phyloP scores from a whole-genome alignment of 192 early-diverging fungal species.

The Kappamyces sp. region DNA sequence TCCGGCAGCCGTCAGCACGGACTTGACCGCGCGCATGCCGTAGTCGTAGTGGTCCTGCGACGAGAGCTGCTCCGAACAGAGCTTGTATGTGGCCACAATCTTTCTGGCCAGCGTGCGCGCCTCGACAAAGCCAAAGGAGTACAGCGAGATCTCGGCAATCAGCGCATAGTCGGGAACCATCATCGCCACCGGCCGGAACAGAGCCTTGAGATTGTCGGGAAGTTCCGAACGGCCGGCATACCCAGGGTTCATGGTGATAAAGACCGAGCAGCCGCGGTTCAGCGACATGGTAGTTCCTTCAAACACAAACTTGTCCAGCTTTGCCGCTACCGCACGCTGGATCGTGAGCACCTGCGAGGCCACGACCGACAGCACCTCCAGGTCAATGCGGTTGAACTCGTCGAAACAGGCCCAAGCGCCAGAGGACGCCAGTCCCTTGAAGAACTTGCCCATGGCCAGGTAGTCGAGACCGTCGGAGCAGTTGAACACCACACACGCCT shows the following conservation, averaged over 20 bases:
- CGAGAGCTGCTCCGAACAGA: constrained; percentile 59
- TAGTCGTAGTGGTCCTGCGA: constrained; percentile 63
- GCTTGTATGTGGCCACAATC: constrained; percentile 57
- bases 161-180: constrained; percentile 61
- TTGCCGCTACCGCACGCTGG: constrained; percentile 49
- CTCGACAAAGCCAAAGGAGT: constrained; percentile 57
- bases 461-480: constrained; percentile 63
- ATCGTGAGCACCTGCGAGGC: constrained; percentile 59
- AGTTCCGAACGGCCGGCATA: constrained; percentile 56
- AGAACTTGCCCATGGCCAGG: constrained; percentile 63
- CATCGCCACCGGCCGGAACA: constrained; percentile 62
- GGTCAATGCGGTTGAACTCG: constrained; percentile 60
- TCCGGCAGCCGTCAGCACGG: constrained; percentile 57
- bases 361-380: constrained; percentile 58
- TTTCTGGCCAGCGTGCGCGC: constrained; percentile 51
- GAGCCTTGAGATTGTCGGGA: constrained; percentile 57
- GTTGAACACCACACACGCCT: constrained; percentile 58
- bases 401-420: constrained; percentile 63
- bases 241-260: constrained; percentile 63
- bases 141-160: constrained; percentile 58
- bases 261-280: constrained; percentile 52
- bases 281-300: constrained; percentile 57
- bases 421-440: constrained; percentile 55
- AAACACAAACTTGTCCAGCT: constrained; percentile 58
- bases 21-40: constrained; percentile 58